A percentile compares a stretch with the other conserved stretches of the same genome.
These are phyloP conservation scores for Monsonia emarginata DNA, from an alignment of 441 rosid species.

Conservation along the genomic window DNA sequence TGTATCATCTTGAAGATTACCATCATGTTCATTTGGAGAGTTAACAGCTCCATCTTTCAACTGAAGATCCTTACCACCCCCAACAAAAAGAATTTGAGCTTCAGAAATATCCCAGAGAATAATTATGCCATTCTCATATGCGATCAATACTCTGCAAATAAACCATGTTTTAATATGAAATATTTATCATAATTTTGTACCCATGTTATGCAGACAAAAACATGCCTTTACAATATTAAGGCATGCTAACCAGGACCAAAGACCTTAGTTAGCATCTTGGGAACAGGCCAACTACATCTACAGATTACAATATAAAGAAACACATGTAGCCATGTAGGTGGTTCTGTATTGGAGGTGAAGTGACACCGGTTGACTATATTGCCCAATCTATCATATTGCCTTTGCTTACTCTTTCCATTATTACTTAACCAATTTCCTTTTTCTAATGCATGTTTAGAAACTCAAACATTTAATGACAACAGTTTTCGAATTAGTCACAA, in stretches of 20 bases:
- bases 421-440: not conserved
- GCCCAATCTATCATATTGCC: not conserved
- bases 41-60: conserved; percentile 28
- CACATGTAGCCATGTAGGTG: not conserved
- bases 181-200: not conserved
- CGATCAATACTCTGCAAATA: conserved; percentile 56
- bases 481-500: not conserved
- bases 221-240: not conserved
- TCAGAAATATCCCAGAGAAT: conserved; percentile 57
- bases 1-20: conserved; percentile 25
- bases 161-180: conserved; percentile 2
- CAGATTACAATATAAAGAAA: not conserved
- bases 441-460: not conserved
- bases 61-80: conserved; percentile 49
- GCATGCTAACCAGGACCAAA: not conserved
- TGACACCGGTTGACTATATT: not conserved
- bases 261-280: not conserved
- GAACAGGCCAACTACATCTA: not conserved
- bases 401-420: not conserved
- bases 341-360: not conserved
- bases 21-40: conserved; percentile 26
- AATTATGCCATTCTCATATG: conserved; percentile 43
- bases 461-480: not conserved
- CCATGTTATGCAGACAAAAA: not conserved
- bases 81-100: conserved; percentile 34